phyloP scores from a whole-genome alignment of 495 filamentous ascomycete species.

The Penicillium ochrochloron region DNA sequence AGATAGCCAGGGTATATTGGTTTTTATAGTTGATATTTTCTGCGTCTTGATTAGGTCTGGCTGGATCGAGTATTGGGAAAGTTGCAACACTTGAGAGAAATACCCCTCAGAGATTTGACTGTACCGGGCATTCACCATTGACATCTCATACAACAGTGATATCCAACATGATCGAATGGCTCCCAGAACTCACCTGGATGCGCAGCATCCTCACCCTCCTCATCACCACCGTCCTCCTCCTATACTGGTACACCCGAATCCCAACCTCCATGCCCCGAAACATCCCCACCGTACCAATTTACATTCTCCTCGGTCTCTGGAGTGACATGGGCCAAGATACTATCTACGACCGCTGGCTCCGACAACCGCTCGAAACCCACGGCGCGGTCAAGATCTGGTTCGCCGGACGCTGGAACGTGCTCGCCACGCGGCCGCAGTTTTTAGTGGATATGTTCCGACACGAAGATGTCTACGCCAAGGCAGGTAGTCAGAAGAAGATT shows the following conservation, averaged over 20 bases:
- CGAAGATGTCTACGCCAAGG: constrained; percentile 49
- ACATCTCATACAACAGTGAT: not conserved
- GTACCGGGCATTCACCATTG: not conserved
- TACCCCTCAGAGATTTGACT: not conserved
- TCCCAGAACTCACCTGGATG: constrained; percentile 8
- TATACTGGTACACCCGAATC: constrained; percentile 33
- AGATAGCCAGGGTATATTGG: not conserved
- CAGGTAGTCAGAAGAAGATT: constrained; percentile 54
- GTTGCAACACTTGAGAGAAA: not conserved
- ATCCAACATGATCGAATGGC: constrained; percentile 16
- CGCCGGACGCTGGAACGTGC: constrained; percentile 47
- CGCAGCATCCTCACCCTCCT: constrained; percentile 13
- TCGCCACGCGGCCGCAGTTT: constrained; percentile 40
- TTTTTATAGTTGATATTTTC: not conserved
- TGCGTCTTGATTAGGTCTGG: not conserved
- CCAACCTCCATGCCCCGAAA: constrained; percentile 32
- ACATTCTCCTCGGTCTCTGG: constrained; percentile 40
- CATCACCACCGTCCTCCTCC: constrained; percentile 14
- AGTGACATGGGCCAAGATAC: constrained; percentile 40
- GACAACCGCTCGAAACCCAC: constrained; percentile 34
- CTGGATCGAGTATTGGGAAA: not conserved
- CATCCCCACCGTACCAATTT: constrained; percentile 40
- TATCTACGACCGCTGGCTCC: constrained; percentile 39
- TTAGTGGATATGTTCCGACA: constrained; percentile 52
- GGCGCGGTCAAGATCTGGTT: constrained; percentile 54